Conservation (phyloP, 805 yeast genomes). For the Dipodascus geniculatus region DNA sequence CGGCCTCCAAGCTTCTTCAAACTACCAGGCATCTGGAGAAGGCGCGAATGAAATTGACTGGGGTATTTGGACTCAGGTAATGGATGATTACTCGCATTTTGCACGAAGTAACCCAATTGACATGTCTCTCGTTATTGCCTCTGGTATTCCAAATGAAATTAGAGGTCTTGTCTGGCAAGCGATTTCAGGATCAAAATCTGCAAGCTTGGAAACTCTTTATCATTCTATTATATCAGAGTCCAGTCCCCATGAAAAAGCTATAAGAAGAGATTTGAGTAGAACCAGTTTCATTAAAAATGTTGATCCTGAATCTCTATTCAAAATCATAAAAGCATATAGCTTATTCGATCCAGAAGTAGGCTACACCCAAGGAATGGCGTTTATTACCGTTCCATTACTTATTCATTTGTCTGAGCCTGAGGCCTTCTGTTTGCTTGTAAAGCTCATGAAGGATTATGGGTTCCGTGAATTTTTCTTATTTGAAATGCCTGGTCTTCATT, state of each 20-base stretch:
- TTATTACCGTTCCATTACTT: conserved; percentile 73
- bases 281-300: conserved; percentile 69
- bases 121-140: conserved; percentile 48
- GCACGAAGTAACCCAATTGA: conserved; percentile 50
- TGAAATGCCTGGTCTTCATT: conserved; percentile 88
- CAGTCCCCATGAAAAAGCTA: conserved; percentile 61
- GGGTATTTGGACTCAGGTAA: conserved; percentile 68
- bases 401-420: conserved; percentile 75
- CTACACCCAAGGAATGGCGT: conserved; percentile 97
- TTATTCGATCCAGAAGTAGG: conserved; percentile 88
- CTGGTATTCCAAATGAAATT: conserved; percentile 75
- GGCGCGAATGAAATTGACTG: conserved; percentile 18
- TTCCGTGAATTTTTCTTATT: conserved; percentile 68
- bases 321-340: conserved; percentile 74
- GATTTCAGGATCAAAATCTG: conserved; percentile 65
- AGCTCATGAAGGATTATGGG: conserved; percentile 76
- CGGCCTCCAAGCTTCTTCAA: conserved; percentile 8
- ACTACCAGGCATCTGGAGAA: conserved; percentile 4
- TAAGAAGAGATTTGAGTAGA: conserved; percentile 71
- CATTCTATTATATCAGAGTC: conserved; percentile 34
- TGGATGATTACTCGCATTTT: conserved; percentile 60
- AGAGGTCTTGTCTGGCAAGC: conserved; percentile 92
- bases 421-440: conserved; percentile 69
- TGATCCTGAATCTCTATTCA: conserved; percentile 44
- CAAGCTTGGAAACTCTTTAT: conserved; percentile 47